phyloP scores from a whole-genome alignment of 257 asterid genomes.

The Lavandula angustifolia region DNA sequence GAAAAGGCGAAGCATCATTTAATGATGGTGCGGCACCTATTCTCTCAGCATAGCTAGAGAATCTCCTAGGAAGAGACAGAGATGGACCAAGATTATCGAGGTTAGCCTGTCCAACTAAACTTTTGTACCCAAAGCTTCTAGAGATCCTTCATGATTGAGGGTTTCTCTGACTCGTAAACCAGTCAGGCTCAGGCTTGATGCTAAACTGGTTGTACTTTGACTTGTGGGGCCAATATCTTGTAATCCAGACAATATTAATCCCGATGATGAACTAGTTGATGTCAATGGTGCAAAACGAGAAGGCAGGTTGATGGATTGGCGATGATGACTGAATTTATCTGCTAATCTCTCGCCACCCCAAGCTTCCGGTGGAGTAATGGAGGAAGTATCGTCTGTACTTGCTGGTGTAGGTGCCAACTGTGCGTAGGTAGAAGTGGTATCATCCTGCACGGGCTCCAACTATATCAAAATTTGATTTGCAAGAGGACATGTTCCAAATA shows the following conservation, averaged over 20 bases:
- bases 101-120: conserved; percentile 37
- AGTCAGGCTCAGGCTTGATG: conserved; percentile 54
- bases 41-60: conserved; percentile 93
- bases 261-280: conserved; percentile 60
- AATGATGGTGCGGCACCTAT: conserved; percentile 72
- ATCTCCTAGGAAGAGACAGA: conserved; percentile 62
- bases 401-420: conserved; percentile 59
- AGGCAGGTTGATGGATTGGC: conserved; percentile 64
- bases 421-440: conserved; percentile 49
- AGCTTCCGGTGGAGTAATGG: conserved; percentile 91
- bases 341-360: conserved; percentile 90
- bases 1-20: conserved; percentile 54
- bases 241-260: conserved; percentile 58
- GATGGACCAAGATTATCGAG: conserved; percentile 62
- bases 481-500: conserved; percentile 25
- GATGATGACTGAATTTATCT: conserved; percentile 64
- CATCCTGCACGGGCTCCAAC: conserved; percentile 58
- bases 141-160: conserved; percentile 54
- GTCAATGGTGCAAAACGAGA: conserved; percentile 63
- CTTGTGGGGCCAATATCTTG: conserved; percentile 54
- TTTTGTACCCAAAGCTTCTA: conserved; percentile 58
- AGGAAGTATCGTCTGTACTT: conserved; percentile 56
- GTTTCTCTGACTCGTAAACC: conserved; percentile 50
- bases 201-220: conserved; percentile 54
- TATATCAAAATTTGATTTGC: conserved; percentile 29